Conservation (phyloP, 2,329 filamentous ascomycete genomes). For the Colletotrichum echinochloae region DNA sequence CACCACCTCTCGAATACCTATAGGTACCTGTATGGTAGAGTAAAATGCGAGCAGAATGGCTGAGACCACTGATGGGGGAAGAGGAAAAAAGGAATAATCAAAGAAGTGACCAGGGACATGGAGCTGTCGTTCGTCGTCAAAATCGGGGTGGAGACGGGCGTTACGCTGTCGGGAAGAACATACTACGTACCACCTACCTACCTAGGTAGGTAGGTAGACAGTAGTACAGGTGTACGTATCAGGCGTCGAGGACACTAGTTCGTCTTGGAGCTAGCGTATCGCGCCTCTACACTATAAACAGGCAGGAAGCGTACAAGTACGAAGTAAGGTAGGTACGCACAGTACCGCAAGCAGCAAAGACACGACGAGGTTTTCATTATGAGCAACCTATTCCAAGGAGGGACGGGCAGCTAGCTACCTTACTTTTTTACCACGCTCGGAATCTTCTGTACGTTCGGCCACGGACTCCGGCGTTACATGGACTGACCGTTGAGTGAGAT, state of each 20-base stretch:
- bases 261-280: not conserved
- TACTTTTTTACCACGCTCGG: not conserved
- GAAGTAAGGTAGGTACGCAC: not conserved
- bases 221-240: conserved; percentile 19
- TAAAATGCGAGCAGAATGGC: conserved; percentile 26
- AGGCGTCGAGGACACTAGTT: not conserved
- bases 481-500: not conserved
- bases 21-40: conserved; percentile 41
- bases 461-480: conserved; percentile 12
- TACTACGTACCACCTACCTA: too few species aligned
- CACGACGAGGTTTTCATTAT: not conserved
- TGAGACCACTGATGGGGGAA: conserved; percentile 1
- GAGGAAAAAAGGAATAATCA: conserved; percentile 6
- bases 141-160: conserved; percentile 7
- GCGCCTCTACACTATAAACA: not conserved
- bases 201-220: too few species aligned
- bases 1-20: conserved; percentile 42
- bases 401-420: not conserved
- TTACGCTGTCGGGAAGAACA: conserved; percentile 3
- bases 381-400: not conserved
- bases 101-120: not conserved
- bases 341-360: conserved; percentile 11
- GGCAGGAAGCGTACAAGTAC: not conserved
- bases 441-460: conserved; percentile 11
- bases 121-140: conserved; percentile 22